phyloP scores from a whole-genome alignment of 495 filamentous ascomycete species.

The Aspergillus hancockii region DNA sequence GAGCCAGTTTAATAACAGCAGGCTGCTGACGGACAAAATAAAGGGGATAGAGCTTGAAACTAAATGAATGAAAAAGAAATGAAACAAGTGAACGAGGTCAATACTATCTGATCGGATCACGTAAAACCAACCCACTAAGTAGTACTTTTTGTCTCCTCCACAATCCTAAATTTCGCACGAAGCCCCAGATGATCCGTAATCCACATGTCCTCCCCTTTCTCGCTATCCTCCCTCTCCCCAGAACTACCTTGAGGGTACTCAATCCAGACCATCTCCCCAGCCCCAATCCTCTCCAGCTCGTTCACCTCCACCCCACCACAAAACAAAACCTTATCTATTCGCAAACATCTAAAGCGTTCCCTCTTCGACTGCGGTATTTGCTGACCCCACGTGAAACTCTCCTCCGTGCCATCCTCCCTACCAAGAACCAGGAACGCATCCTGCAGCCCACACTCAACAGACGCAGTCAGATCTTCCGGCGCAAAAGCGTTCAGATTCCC shows the following conservation, averaged over 20 bases:
- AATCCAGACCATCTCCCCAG: conserved; percentile 16
- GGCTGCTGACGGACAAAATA: background rate
- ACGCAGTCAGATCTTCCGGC: conserved; percentile 49
- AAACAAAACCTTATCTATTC: conserved; percentile 56
- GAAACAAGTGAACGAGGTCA: background rate
- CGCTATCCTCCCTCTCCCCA: conserved; percentile 17
- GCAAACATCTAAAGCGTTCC: conserved; percentile 39
- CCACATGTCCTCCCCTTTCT: conserved; percentile 33
- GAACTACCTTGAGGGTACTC: conserved; percentile 24
- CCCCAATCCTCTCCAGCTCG: conserved; percentile 44
- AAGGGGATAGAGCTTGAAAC: background rate
- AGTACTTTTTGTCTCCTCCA: background rate
- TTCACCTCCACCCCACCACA: conserved; percentile 32
- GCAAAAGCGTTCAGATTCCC: conserved; percentile 61
- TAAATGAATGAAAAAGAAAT: background rate
- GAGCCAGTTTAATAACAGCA: background rate
- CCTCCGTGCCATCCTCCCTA: conserved; percentile 48
- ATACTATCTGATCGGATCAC: background rate
- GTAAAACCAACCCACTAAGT: background rate
- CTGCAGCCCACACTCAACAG: conserved; percentile 42
- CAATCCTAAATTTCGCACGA: conserved; percentile 30
- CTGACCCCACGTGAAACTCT: conserved; percentile 58
- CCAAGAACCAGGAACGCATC: conserved; percentile 56
- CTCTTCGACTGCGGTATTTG: conserved; percentile 38
- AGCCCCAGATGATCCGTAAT: conserved; percentile 55